These are phyloP conservation scores for Spongispora temasekensis DNA, from an alignment of 1,284 basidiomycete genomes.

Conservation along the genomic window DNA sequence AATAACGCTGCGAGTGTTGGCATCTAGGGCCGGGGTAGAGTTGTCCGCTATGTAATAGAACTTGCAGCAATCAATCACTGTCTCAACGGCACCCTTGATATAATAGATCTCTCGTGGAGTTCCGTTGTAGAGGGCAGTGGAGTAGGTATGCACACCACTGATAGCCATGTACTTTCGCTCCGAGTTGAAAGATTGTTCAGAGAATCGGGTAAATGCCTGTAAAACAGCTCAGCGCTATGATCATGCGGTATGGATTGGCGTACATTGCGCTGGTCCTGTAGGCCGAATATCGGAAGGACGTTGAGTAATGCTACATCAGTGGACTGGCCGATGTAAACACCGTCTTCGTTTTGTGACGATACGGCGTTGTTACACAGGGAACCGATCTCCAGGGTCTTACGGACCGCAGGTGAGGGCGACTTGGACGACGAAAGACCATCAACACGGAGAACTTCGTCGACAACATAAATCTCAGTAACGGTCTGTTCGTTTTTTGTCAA, in stretches of 20 bases:
- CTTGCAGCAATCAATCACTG: slow-evolving; percentile 82
- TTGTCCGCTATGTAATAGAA: slow-evolving; percentile 87
- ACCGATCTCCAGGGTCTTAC: slow-evolving; percentile 65
- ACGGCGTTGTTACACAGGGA: slow-evolving; percentile 75
- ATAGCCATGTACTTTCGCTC: slow-evolving; percentile 94
- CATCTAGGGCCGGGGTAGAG: slow-evolving; percentile 77
- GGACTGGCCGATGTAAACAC: slow-evolving; percentile 82
- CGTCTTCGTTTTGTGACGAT: slow-evolving; percentile 66
- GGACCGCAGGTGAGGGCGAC: slow-evolving; percentile 53
- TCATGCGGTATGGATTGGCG: slow-evolving; percentile 25
- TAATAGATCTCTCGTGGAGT: slow-evolving; percentile 76
- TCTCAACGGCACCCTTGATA: slow-evolving; percentile 92
- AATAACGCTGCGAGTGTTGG: slow-evolving; percentile 66
- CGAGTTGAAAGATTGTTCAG: slow-evolving; percentile 89
- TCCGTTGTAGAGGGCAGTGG: slow-evolving; percentile 39
- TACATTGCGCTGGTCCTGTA: slow-evolving; percentile 73
- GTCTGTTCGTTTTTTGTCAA: slow-evolving; percentile 96
- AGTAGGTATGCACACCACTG: slow-evolving; percentile 59
- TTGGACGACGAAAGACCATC: slow-evolving; percentile 41
- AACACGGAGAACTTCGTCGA: slow-evolving; percentile 80
- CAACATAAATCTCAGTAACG: slow-evolving; percentile 84
- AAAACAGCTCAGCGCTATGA: slow-evolving; percentile 9
- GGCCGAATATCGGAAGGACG: slow-evolving; percentile 69
- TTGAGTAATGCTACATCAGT: slow-evolving; percentile 94
- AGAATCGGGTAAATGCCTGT: slow-evolving; percentile 73